A percentile compares a stretch with the other conserved stretches of the same genome.
phyloP scores from a whole-genome alignment of 306 rosid species.

The Citrullus colocynthis region DNA sequence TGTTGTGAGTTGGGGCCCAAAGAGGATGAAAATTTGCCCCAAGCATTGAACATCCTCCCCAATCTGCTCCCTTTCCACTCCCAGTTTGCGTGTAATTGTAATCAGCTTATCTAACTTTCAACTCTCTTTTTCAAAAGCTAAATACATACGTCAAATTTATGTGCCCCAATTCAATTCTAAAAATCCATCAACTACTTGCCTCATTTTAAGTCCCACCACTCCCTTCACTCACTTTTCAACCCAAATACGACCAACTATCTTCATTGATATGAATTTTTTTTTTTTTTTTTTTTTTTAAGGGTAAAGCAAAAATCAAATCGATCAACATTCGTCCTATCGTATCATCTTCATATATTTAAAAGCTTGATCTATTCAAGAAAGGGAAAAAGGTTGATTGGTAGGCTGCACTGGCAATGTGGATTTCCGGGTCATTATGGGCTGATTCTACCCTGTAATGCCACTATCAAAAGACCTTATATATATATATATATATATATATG shows the following conservation, averaged over 20 bases:
- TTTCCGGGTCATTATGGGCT: neutral
- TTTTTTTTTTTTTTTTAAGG: too few species aligned
- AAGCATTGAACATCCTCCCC: neutral
- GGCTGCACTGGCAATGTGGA: conserved; percentile 1
- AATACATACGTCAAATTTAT: neutral
- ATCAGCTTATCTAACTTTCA: neutral
- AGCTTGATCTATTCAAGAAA: too few species aligned
- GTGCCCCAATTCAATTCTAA: neutral
- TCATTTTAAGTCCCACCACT: neutral
- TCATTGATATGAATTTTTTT: too few species aligned
- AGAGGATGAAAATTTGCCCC: neutral
- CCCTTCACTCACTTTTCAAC: neutral
- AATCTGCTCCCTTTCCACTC: neutral
- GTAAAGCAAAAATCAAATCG: too few species aligned
- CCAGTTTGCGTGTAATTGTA: neutral
- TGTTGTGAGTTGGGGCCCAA: neutral
- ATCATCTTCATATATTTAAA: too few species aligned
- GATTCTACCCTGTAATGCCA: neutral
- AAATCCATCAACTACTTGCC: neutral
- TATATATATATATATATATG: too few species aligned
- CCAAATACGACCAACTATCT: too few species aligned
- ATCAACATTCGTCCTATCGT: too few species aligned
- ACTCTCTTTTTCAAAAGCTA: neutral
- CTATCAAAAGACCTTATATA: neutral
- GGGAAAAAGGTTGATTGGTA: too few species aligned